Percentiles rank a stretch among this genome's conserved stretches.
phyloP scores from a whole-genome alignment of 2,329 filamentous ascomycete genomes.

The Xylariaceae sp. region DNA sequence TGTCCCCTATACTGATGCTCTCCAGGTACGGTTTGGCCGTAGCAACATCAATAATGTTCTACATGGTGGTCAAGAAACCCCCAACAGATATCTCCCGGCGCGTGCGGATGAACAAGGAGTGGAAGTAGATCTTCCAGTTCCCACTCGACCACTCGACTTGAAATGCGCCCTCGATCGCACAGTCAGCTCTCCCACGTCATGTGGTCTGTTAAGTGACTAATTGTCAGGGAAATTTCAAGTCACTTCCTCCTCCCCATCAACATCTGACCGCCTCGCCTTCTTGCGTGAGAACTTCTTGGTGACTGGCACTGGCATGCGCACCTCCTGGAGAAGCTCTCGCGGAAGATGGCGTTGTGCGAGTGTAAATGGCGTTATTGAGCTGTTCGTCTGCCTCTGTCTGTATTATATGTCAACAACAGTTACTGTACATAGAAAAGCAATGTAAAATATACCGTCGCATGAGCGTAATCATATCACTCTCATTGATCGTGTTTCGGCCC shows the following conservation, averaged over 20 bases:
- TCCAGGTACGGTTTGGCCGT: slow-evolving; percentile 77
- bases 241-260: slow-evolving; percentile 40
- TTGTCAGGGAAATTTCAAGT: slow-evolving; percentile 18
- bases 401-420: slow-evolving; percentile 26
- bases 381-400: slow-evolving; percentile 74
- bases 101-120: slow-evolving; percentile 71
- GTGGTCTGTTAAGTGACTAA: slow-evolving; percentile 5
- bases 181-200: not conserved
- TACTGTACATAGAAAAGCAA: slow-evolving; percentile 9
- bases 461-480: slow-evolving; percentile 74
- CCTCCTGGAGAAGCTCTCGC: slow-evolving; percentile 75
- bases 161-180: too few species aligned
- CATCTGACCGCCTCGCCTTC: slow-evolving; percentile 35
- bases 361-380: slow-evolving; percentile 72
- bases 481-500: slow-evolving; percentile 78
- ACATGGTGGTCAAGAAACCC: slow-evolving; percentile 89
- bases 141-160: not conserved
- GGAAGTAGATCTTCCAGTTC: slow-evolving; percentile 45
- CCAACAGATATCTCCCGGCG: slow-evolving; percentile 67
- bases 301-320: slow-evolving; percentile 64
- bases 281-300: slow-evolving; percentile 46
- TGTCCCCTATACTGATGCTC: slow-evolving; percentile 8
- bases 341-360: slow-evolving; percentile 81
- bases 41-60: slow-evolving; percentile 92
- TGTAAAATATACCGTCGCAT: slow-evolving; percentile 68